Percentiles rank a stretch among this genome's conserved stretches.
Evolutionary conservation across 257 asterid genomes (phyloP).

Genomic region (Nicotiana sylvestris): DNA sequence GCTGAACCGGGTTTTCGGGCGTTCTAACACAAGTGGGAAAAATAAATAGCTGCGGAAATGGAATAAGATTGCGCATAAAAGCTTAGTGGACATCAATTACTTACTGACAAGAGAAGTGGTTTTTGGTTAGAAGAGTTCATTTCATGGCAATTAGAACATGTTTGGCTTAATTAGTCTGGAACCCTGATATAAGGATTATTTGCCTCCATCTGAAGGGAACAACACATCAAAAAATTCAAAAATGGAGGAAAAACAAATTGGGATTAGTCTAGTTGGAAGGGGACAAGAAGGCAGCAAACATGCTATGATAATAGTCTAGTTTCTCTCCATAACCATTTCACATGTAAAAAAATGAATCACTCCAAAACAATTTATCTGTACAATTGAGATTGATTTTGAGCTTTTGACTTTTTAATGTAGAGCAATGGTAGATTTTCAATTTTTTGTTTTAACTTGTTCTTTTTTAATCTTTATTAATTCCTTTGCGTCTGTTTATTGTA

Average conservation of each 20-base stretch:
- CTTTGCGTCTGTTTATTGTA: conserved; percentile 12
- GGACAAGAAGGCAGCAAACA: conserved; percentile 35
- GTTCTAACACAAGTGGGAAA: not conserved
- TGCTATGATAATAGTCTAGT: conserved; percentile 8
- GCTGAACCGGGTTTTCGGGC: not conserved
- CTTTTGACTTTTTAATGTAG: conserved; percentile 13
- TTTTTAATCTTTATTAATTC: not conserved
- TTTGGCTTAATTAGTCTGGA: not conserved
- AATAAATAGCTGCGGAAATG: not conserved
- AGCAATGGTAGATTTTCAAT: conserved; percentile 13
- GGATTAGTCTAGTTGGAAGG: conserved; percentile 24
- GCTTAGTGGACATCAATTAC: too few relatives aligned
- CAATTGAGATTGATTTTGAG: not conserved
- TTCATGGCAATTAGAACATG: not conserved
- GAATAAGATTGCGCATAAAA: not conserved
- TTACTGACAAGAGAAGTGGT: not conserved
- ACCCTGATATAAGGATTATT: conserved; percentile 32
- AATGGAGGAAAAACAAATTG: conserved; percentile 16
- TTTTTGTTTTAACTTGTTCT: not conserved
- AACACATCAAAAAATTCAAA: conserved; percentile 17
- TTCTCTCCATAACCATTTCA: conserved; percentile 25
- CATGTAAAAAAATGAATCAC: conserved; percentile 16
- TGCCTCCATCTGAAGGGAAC: conserved; percentile 15
- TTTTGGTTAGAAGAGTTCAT: not conserved
- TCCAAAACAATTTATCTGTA: not conserved